These are phyloP conservation scores for Hypoxylon rubiginosum DNA, from an alignment of 2,329 filamentous ascomycete species.

Conservation along the genomic window DNA sequence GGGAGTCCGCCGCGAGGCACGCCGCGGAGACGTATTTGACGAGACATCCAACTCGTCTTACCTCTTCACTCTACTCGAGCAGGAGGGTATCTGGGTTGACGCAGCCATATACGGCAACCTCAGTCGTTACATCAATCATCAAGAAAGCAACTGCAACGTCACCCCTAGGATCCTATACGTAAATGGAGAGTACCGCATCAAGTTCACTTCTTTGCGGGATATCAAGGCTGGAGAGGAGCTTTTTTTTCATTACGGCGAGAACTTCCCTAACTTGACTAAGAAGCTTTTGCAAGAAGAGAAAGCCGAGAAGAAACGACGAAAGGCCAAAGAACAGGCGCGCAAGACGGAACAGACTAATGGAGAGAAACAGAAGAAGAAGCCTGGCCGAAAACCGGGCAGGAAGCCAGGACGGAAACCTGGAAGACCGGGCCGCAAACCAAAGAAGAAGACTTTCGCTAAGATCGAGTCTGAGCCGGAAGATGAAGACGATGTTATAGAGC, in stretches of 20 bases:
- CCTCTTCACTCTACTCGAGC: conserved; percentile 70
- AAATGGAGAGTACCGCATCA: conserved; percentile 82
- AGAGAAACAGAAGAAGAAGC: conserved; percentile 48
- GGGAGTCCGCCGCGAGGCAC: conserved; percentile 74
- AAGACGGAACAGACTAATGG: conserved; percentile 38
- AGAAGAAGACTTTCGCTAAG: conserved; percentile 50
- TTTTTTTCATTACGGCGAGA: conserved; percentile 84
- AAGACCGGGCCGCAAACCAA: conserved; percentile 49
- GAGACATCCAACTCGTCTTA: conserved; percentile 75
- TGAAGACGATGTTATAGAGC: conserved; percentile 44
- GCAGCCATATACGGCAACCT: conserved; percentile 84
- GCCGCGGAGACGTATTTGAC: conserved; percentile 72
- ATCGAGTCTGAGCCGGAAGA: conserved; percentile 48
- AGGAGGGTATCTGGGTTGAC: conserved; percentile 77
- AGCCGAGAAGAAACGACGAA: conserved; percentile 51
- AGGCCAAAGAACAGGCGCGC: conserved; percentile 47
- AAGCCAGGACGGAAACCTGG: conserved; percentile 48
- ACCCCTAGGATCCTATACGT: conserved; percentile 77
- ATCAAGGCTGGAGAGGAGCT: conserved; percentile 81
- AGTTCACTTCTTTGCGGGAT: conserved; percentile 75
- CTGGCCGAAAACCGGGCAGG: conserved; percentile 49
- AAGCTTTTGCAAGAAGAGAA: conserved; percentile 62
- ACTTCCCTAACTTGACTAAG: conserved; percentile 73
- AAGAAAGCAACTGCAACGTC: conserved; percentile 71
- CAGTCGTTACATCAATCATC: conserved; percentile 87